Base-by-base conservation (phyloP, 495 filamentous ascomycete genomes). In the Lineolata rhizophorae region DNA sequence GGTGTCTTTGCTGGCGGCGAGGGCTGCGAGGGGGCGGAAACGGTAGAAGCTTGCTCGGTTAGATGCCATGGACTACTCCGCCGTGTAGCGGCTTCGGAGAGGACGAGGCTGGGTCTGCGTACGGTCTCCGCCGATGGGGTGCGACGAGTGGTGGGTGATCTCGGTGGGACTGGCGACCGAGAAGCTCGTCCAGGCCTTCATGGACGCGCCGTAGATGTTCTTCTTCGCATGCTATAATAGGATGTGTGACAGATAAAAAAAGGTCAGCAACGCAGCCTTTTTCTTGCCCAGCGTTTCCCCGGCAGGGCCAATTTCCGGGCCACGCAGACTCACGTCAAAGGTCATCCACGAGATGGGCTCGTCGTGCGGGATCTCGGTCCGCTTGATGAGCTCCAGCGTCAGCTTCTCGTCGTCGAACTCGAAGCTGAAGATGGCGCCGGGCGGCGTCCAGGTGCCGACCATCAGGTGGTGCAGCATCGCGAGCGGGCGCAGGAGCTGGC, bases 301-400 rank as follows among this genome's bases (percentile, higher is more conserved):
- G n/a, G n/a, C n/a, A n/a, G n/a, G n/a, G n/a, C n/a, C n/a, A n/a
- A n/a, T n/a, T n/a, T n/a, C n/a, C n/a, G n/a, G n/a, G n/a, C n/a
- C n/a, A n/a, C n/a, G n/a, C n/a, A n/a, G n/a, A 51, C 65, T 50
- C 57, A 77, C 74, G 45, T 79, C 73, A 44, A 84, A 81, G 25
- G 75, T 73, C 72, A 87, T 82, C 79, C 79, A 87, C 41, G 76
- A 83, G 44, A 87, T 84, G 2, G 79, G 73, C 55, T 87, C 76
- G 29, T 80, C 71, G 24, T 75, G 54, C 5, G 76, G 74, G 36
- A 83, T 83, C 27, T 70, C 64, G 9, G 76, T 83, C 38, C 70
- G 70, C 60, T 83, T 79, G 46, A 83, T 49, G 49, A 82, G 40
- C 36, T 71, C 62, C 39, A 84, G 49, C 3, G 63, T 72, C 30